phyloP scores from a whole-genome alignment of 192 early-diverging fungal genomes.

The Podila minutissima region DNA sequence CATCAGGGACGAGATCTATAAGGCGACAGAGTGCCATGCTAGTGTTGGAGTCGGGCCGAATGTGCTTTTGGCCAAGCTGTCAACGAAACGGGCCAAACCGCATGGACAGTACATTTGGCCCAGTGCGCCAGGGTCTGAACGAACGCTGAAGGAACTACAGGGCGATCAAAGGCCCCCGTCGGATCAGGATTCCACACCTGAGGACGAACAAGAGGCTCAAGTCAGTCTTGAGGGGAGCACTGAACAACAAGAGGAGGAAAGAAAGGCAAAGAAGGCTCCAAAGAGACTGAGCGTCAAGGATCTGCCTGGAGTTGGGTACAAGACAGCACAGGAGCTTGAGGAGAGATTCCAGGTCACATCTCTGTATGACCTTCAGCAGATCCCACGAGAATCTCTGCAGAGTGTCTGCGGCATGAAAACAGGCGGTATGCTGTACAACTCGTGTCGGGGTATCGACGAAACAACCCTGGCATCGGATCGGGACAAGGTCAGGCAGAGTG shows the following conservation, averaged over 20 bases:
- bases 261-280: slow-evolving; percentile 20
- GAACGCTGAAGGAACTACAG: slow-evolving; percentile 63
- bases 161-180: slow-evolving; percentile 4
- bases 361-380: slow-evolving; percentile 56
- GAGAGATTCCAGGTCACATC: slow-evolving; percentile 50
- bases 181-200: background rate
- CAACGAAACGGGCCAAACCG: slow-evolving; percentile 29
- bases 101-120: slow-evolving; percentile 46
- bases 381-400: slow-evolving; percentile 60
- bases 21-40: slow-evolving; percentile 67
- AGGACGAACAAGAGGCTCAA: background rate
- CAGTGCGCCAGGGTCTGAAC: slow-evolving; percentile 18
- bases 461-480: slow-evolving; percentile 70
- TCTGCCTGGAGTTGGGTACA: slow-evolving; percentile 59
- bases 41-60: slow-evolving; percentile 83
- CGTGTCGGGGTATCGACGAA: slow-evolving; percentile 79
- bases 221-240: slow-evolving; percentile 70
- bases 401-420: slow-evolving; percentile 76
- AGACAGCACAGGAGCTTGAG: slow-evolving; percentile 36
- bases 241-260: slow-evolving; percentile 35
- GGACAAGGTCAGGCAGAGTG: slow-evolving; percentile 69
- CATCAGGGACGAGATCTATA: slow-evolving; percentile 61
- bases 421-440: slow-evolving; percentile 73
- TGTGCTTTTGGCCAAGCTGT: slow-evolving; percentile 73
- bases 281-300: slow-evolving; percentile 47